phyloP scores from a whole-genome alignment of 108 stramenopile species.

The Mediolabrus comicus region DNA sequence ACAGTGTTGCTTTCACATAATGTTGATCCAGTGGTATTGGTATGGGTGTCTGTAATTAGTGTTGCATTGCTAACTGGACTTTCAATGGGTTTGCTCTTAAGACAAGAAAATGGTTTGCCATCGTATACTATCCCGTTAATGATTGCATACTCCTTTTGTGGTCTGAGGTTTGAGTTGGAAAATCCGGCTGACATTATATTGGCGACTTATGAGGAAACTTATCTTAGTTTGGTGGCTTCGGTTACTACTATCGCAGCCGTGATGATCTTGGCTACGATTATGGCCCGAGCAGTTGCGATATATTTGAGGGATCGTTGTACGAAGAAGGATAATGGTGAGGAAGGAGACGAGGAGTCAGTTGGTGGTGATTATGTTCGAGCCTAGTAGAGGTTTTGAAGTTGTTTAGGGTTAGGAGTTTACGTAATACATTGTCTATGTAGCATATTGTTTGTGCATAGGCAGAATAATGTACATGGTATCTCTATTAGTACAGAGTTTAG shows the following conservation, averaged over 20 bases:
- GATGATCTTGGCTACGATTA: slow-evolving; percentile 10
- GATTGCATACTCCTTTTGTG: slow-evolving; percentile 28
- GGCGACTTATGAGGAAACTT: slow-evolving; percentile 13
- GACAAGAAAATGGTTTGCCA: slow-evolving; percentile 30
- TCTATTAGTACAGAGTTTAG: no score
- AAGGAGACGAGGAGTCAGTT: slow-evolving; percentile 14
- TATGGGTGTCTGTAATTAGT: slow-evolving; percentile 30
- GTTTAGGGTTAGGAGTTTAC: no score
- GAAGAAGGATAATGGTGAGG: neutral
- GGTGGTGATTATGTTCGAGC: slow-evolving; percentile 4
- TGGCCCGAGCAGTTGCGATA: slow-evolving; percentile 28
- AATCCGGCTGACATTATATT: slow-evolving; percentile 22
- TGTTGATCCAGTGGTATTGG: neutral
- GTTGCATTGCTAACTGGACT: slow-evolving; percentile 26
- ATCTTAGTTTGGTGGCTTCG: slow-evolving; percentile 31
- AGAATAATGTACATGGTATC: no score
- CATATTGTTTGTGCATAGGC: no score
- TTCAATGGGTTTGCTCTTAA: slow-evolving; percentile 32
- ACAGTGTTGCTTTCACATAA: slow-evolving; percentile 14
- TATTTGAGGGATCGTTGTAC: slow-evolving; percentile 23
- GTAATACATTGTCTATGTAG: no score
- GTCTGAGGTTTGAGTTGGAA: slow-evolving; percentile 20
- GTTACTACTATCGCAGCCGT: slow-evolving; percentile 24
- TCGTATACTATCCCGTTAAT: slow-evolving; percentile 23
- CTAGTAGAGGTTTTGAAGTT: no score